Evolutionary conservation across 2,329 filamentous ascomycete species (phyloP).

Genomic region (Botrytis fragariae): DNA sequence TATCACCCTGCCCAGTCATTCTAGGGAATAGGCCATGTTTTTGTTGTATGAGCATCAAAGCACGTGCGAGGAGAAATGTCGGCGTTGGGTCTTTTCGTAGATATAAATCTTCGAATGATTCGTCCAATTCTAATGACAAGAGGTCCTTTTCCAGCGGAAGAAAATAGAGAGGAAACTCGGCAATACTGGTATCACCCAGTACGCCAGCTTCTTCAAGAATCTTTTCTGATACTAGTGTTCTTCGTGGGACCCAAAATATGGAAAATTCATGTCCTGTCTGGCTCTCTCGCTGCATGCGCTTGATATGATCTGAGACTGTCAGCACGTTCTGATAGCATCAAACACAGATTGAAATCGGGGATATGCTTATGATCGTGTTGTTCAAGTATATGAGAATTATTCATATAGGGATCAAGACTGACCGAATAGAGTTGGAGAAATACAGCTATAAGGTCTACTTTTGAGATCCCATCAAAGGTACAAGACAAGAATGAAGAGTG

Average conservation of each 20-base stretch:
- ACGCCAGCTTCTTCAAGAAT: constrained; percentile 91
- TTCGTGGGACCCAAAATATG: constrained; percentile 91
- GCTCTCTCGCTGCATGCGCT: constrained; percentile 81
- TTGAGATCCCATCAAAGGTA: constrained; percentile 46
- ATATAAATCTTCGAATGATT: constrained; percentile 84
- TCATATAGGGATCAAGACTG: constrained; percentile 56
- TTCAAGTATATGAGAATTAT: constrained; percentile 23
- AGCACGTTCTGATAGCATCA: constrained; percentile 57
- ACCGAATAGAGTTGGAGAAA: constrained; percentile 52
- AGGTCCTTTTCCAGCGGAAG: constrained; percentile 90
- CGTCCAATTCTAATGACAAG: constrained; percentile 83
- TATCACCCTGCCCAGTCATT: constrained; percentile 93
- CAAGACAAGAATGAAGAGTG: background rate
- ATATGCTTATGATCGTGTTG: constrained; percentile 46
- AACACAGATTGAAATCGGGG: constrained; percentile 36
- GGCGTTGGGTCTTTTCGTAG: constrained; percentile 86
- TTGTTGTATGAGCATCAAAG: constrained; percentile 91
- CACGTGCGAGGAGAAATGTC: constrained; percentile 84
- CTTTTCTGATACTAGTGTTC: constrained; percentile 87
- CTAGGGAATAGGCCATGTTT: constrained; percentile 90
- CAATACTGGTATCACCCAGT: constrained; percentile 84
- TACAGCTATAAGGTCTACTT: constrained; percentile 59
- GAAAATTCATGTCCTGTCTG: constrained; percentile 93
- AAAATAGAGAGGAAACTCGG: constrained; percentile 84
- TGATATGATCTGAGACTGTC: constrained; percentile 78